Percentiles rank a stretch among this genome's conserved stretches.
These are phyloP conservation scores for Phyllosticta capitalensis DNA, from an alignment of 2,329 filamentous ascomycete genomes.

Conservation along the genomic window DNA sequence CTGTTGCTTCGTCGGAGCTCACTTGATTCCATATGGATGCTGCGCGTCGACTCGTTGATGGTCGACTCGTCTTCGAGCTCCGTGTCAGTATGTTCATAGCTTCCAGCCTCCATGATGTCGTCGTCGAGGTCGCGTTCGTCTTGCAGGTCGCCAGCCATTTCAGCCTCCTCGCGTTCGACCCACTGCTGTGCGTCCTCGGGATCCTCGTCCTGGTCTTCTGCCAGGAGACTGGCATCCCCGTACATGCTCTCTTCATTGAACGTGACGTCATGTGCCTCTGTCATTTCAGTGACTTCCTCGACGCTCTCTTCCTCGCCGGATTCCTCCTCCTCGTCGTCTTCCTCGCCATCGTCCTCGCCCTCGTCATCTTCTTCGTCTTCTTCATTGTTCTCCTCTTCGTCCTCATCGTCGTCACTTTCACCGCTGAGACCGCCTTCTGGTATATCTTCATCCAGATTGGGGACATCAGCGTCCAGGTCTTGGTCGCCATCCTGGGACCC, in stretches of 20 bases:
- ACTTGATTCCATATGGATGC: neutral
- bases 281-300: constrained; percentile 29
- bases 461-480: constrained; percentile 36
- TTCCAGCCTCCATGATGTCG: constrained; percentile 41
- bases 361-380: constrained; percentile 19
- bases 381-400: constrained; percentile 15
- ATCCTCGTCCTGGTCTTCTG: constrained; percentile 17
- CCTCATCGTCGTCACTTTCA: constrained; percentile 32
- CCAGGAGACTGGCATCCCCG: constrained; percentile 36
- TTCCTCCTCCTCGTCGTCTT: constrained; percentile 37
- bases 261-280: constrained; percentile 21
- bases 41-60: constrained; percentile 11
- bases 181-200: constrained; percentile 22
- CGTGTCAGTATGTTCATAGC: constrained; percentile 46
- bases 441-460: constrained; percentile 40
- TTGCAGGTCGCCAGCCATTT: constrained; percentile 36
- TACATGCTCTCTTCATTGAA: constrained; percentile 40
- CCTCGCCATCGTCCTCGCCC: constrained; percentile 25
- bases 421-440: constrained; percentile 6
- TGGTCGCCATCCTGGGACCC: constrained; percentile 31
- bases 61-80: constrained; percentile 35
- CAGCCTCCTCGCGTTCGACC: constrained; percentile 37
- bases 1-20: constrained; percentile 4
- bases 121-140: constrained; percentile 41
- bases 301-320: constrained; percentile 18